Evolutionary conservation across 1,139 yeast species (phyloP).

Genomic region (Yamadazyma triangularis): DNA sequence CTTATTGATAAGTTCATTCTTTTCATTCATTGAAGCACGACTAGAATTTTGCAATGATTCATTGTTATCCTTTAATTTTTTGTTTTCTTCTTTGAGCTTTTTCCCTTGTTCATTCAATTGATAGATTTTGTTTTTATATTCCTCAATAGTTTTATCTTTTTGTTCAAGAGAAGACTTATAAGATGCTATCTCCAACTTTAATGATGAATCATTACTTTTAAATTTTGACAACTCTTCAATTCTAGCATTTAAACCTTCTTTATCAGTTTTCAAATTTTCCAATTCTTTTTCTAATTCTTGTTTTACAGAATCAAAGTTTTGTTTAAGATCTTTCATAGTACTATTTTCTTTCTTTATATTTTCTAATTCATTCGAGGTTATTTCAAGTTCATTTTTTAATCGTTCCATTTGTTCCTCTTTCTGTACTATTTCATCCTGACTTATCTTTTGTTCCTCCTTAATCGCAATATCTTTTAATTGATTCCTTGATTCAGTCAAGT

Average conservation of each 20-base stretch:
- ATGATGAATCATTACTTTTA: conserved; percentile 36
- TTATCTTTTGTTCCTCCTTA: conserved; percentile 3
- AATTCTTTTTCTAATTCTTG: conserved; percentile 16
- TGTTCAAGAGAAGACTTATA: conserved; percentile 35
- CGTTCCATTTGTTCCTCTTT: conserved; percentile 2
- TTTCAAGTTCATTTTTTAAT: conserved; percentile 4
- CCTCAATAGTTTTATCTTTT: conserved; percentile 47
- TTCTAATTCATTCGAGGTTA: conserved; percentile 4
- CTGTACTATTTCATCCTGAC: conserved; percentile 2
- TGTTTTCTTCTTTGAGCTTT: conserved; percentile 28
- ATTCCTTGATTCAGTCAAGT: conserved; percentile 56
- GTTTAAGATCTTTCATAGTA: conserved; percentile 5
- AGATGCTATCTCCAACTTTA: conserved; percentile 40
- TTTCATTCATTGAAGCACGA: conserved; percentile 25
- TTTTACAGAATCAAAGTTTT: conserved; percentile 5
- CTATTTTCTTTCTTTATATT: neutral
- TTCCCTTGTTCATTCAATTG: conserved; percentile 34
- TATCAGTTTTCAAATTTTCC: conserved; percentile 19
- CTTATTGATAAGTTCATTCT: conserved; percentile 33
- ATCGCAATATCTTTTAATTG: conserved; percentile 20
- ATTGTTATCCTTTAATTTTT: conserved; percentile 10
- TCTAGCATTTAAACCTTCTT: conserved; percentile 21
- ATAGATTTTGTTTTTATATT: conserved; percentile 34
- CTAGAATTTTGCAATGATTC: conserved; percentile 30
- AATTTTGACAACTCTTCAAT: conserved; percentile 27